Percentiles rank a stretch among this genome's conserved stretches.
Evolutionary conservation across 2,329 filamentous ascomycete genomes (phyloP).

Genomic region (Diaporthe nobilis): DNA sequence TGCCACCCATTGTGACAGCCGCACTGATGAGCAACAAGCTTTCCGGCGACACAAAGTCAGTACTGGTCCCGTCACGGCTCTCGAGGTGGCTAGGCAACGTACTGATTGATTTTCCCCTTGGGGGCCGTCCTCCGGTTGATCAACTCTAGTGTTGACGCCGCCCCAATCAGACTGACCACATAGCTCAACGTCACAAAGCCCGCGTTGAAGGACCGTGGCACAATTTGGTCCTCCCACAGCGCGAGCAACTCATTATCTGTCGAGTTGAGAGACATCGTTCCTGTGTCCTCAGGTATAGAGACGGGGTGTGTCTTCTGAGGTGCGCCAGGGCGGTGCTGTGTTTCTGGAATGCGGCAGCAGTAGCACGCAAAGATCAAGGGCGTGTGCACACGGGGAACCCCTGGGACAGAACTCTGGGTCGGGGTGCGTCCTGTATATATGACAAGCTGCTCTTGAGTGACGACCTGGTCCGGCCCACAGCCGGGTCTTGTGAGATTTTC

Average conservation of each 20-base stretch:
- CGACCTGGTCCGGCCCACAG: neutral
- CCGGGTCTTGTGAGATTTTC: neutral
- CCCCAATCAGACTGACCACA: conserved; percentile 82
- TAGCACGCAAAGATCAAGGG: neutral
- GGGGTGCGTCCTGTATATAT: conserved; percentile 22
- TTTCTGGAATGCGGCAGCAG: neutral
- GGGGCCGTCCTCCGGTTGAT: conserved; percentile 82
- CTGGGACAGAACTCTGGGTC: neutral
- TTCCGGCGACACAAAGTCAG: conserved; percentile 14
- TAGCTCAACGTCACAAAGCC: conserved; percentile 81
- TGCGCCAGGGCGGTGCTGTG: neutral
- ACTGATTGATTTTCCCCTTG: conserved; percentile 79
- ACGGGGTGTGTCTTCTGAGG: neutral
- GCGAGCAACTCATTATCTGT: conserved; percentile 47
- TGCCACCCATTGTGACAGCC: conserved; percentile 79
- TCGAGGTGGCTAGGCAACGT: conserved; percentile 43
- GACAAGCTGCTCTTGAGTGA: neutral
- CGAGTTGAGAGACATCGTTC: conserved; percentile 33
- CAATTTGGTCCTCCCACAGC: conserved; percentile 60
- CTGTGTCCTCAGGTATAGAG: neutral
- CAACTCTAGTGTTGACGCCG: conserved; percentile 84
- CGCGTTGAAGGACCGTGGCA: conserved; percentile 65
- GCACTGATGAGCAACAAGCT: conserved; percentile 75
- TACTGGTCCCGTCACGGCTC: neutral
- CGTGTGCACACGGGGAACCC: neutral